Base-by-base conservation (phyloP, 129 eudicot genomes). In the Lactuca sativa region DNA sequence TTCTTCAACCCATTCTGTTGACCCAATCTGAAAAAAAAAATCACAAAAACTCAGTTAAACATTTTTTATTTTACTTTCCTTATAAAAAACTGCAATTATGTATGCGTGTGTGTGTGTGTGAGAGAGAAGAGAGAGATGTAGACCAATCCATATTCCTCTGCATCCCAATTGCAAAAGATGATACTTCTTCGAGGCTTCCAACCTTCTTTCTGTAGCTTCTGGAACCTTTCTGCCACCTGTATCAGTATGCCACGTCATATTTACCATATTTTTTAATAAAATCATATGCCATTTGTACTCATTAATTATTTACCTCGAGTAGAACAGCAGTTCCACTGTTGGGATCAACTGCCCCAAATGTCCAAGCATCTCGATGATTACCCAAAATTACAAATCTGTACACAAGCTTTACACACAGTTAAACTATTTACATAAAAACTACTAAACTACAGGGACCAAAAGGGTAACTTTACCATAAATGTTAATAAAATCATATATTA, bases 1-100 rank as follows among this genome's bases (percentile, higher is more conserved):
- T 78, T 91, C 93, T 82, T 91, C 97, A 62, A 91, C 97, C 96
- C 97, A 91, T 74, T 91, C 97, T 30, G 93, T 86, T 48, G 97
- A 91, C 64, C 97, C 97, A 55, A 88, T 32, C 97, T 91, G 85
- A 70, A 78, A 57, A 60, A 57, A 52, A 14, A 2, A n/a, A 53
- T 44, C 41, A 48, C 0, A 31, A 30, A 56, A 15, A 47, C 11
- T 73, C 38, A 36, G 54, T 53, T 1, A 25, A 43, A 37, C 3
- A 8, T 65, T 69, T 69, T n/a, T n/a, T 10, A 43, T 3, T 44
- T 7, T 44, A 65, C 6, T 4, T 56, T 44, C 5, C 38, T 58
- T 36, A 2, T 74, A 16, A 34, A 40, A 16, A 43, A 43, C 2
- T 8, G 6, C 44, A 62, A 61, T 6, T 7, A 17, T 2, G 51